Base-by-base conservation (phyloP, 1,284 basidiomycete species). In the Trametes versicolor region DNA sequence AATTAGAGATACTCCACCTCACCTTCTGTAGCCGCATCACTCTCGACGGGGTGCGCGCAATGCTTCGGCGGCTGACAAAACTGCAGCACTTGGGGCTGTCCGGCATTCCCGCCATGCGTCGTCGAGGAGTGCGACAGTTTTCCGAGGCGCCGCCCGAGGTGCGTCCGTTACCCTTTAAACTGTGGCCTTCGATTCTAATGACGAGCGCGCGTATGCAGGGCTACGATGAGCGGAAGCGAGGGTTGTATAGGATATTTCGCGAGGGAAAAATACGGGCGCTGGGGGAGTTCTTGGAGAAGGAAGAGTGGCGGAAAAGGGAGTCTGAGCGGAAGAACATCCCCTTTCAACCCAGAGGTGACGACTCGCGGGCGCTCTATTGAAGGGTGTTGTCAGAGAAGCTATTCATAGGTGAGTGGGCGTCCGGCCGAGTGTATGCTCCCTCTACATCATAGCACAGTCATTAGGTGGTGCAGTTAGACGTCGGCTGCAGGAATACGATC, bases 1-100 rank as follows among this genome's bases (percentile, higher is more conserved):
- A 85, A 19, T 81, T 98, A 64, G 93, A 96, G 74, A 87, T 95
- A 15, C 85, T 98, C 50, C 93, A 98, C 73, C 79, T 98, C 13
- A 94, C 93, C 17, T 96, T 96, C 77, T 98, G 96, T 80, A 90
- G 93, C 68, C 86, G 90, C 60, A 81, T 98, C 63, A 88, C 91
- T 15, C 85, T 97, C 36, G 87, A 89, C 25, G 93, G 94, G 2
- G 82, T 97, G 45, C 92, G 95, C 66, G 84, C 88, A 64, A 79
- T 97, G 15, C 77, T 97, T 63, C 87, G 87, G 69, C 81, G 85
- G 60, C 80, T 93, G 27, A 78, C 80, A 48, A 82, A 83, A 37
- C 80, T 98, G 60, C 90, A 89, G 61, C 91, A 96, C 73, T 82
- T 98, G 54, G 92, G 89, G 64, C 85, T 93, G 57, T 96, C 94